These are phyloP conservation scores for Penicillium griseofulvum DNA, from an alignment of 2,329 filamentous ascomycete species.

Conservation along the genomic window DNA sequence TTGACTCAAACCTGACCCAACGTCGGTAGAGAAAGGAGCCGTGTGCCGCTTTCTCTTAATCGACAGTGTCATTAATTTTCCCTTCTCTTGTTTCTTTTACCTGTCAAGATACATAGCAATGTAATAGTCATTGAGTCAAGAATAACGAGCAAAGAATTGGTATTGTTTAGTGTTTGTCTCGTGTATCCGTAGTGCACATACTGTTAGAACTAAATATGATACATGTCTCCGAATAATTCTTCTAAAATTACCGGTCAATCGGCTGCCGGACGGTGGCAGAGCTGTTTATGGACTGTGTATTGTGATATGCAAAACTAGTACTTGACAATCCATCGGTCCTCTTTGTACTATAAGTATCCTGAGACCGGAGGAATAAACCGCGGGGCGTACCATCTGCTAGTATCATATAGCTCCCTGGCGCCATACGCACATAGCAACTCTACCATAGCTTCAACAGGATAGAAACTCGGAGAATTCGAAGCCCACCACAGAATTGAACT, in stretches of 20 bases:
- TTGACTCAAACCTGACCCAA: conserved; percentile 4
- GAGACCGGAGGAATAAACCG: neutral
- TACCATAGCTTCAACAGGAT: neutral
- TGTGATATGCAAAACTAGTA: neutral
- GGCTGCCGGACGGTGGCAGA: neutral
- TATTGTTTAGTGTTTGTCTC: conserved; percentile 1
- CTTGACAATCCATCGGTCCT: neutral
- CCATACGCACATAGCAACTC: neutral
- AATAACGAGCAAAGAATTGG: conserved; percentile 25
- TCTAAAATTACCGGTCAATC: neutral
- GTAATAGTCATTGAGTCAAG: conserved; percentile 30
- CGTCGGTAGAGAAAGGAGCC: conserved; percentile 7
- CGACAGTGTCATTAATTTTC: conserved; percentile 15
- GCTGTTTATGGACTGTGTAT: too few species aligned
- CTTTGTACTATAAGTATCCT: neutral
- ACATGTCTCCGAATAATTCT: neutral
- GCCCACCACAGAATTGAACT: neutral
- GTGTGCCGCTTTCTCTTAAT: conserved; percentile 1
- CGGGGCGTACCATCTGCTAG: neutral
- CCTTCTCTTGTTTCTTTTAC: conserved; percentile 16
- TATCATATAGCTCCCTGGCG: neutral
- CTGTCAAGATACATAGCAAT: conserved; percentile 20
- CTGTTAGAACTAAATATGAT: neutral
- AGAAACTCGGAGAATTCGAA: neutral
- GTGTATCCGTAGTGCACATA: neutral